Evolutionary conservation across 495 filamentous ascomycete genomes (phyloP), one percentile per base, ranked within the genome.

Genomic region (Penicillium steckii): DNA sequence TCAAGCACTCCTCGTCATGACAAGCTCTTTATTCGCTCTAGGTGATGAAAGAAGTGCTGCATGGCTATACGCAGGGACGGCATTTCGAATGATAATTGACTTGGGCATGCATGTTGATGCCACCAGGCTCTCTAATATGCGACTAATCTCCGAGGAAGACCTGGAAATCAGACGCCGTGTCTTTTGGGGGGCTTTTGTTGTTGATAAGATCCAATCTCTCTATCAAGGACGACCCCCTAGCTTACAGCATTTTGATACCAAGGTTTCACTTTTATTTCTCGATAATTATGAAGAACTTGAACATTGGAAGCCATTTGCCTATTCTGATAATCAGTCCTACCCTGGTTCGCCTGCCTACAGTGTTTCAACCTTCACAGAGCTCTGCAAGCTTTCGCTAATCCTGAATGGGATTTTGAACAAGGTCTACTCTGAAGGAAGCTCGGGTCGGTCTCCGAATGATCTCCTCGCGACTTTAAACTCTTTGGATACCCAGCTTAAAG

Each of bases 181-280:
- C 0, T 74, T 70, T 44, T 76, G 72, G 72, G 71, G 68, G 1
- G 71, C 71, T 0, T 72, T 72, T 50, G 61, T 74, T 1, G 50
- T 56, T 6, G 72, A 76, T 27, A 73, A 72, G 33, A 48, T 71
- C 0, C 72, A 76, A 47, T 56, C 52, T 8, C 52, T 76, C 2
- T 72, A 74, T 21, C 64, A 68, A 19, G 70, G 69, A 0, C 62
- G 69, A 0, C 71, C 68, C 5, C 53, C 47, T 9, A 54, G 53
- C 18, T 35, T 73, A 4, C 60, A 60, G n/a, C 42, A 60, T 3
- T 48, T 49, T 23, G 68, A 73, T 18, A 53, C 62, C 2, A 55
- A 61, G 10, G 65, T 71, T 6, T 58, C 64, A 0, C 32, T 57
- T 5, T 37, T 50, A 1, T 64, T 73, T 18, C 12, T 70, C n/a